These are phyloP conservation scores for Amaranthus palmeri DNA, from an alignment of 148 eudicot species.

Conservation along the genomic window DNA sequence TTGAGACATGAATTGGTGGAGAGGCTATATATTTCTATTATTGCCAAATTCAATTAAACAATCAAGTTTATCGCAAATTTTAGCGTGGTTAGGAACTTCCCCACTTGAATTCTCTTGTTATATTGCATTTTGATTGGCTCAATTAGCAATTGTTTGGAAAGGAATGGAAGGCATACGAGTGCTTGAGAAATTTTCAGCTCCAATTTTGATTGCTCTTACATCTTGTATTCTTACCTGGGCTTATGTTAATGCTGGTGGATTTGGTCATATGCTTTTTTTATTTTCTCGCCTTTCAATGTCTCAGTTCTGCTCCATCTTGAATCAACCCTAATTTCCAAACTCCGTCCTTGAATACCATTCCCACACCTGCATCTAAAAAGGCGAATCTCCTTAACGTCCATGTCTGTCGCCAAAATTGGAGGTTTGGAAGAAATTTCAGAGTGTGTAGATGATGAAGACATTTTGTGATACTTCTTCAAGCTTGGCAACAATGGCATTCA, in stretches of 20 bases:
- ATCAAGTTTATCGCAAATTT: slow-evolving; percentile 27
- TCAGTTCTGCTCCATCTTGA: too few relatives aligned
- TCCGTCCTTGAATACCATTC: too few relatives aligned
- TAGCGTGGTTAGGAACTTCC: slow-evolving; percentile 77
- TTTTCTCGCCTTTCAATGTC: too few relatives aligned
- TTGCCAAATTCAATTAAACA: slow-evolving; percentile 46
- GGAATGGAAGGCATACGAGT: slow-evolving; percentile 78
- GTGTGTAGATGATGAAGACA: too few relatives aligned
- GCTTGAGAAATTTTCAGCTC: slow-evolving; percentile 83
- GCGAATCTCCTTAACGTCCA: too few relatives aligned
- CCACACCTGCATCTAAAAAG: too few relatives aligned
- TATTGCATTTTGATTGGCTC: slow-evolving; percentile 64
- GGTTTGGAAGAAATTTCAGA: too few relatives aligned
- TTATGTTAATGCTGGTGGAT: slow-evolving; percentile 76
- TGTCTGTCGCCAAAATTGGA: too few relatives aligned
- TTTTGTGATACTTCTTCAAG: too few relatives aligned
- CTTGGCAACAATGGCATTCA: too few relatives aligned
- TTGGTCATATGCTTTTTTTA: slow-evolving; percentile 57
- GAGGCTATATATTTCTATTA: slow-evolving; percentile 71
- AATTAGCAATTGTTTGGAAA: slow-evolving; percentile 59
- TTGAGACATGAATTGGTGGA: slow-evolving; percentile 94
- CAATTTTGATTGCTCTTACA: slow-evolving; percentile 59
- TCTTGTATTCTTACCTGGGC: slow-evolving; percentile 68
- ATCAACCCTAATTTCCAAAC: too few relatives aligned
- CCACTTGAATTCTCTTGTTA: slow-evolving; percentile 74